Evolutionary conservation across 1,284 basidiomycete species (phyloP).

Genomic region (Tremellales sp.): DNA sequence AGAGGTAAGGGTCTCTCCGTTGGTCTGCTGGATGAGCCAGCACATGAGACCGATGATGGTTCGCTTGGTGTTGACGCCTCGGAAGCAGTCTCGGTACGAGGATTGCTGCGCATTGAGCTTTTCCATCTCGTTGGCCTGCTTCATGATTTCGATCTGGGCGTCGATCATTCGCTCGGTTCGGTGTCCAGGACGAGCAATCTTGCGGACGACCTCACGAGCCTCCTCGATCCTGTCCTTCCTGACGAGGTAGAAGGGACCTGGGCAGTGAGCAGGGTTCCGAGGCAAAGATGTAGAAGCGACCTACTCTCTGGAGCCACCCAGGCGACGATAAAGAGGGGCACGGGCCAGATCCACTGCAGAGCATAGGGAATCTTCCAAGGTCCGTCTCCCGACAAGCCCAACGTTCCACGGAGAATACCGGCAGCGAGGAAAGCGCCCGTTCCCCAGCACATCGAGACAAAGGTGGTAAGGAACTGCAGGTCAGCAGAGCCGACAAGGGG

Average conservation of each 20-base stretch:
- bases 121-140: constrained; percentile 16
- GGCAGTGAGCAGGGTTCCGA: not conserved
- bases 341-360: constrained; percentile 45
- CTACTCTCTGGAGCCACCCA: constrained; percentile 19
- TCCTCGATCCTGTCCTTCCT: constrained; percentile 5
- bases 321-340: constrained; percentile 32
- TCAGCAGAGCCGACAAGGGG: not conserved
- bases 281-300: constrained; percentile 7
- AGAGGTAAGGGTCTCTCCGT: not conserved
- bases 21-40: constrained; percentile 2
- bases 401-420: constrained; percentile 44
- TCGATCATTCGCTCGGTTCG: constrained; percentile 1
- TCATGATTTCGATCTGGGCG: constrained; percentile 3
- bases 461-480: not conserved
- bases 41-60: constrained; percentile 5
- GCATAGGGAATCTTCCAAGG: constrained; percentile 12
- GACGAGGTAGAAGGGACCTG: constrained; percentile 1
- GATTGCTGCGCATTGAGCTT: constrained; percentile 2
- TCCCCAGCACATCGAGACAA: constrained; percentile 51
- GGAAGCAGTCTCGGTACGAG: constrained; percentile 4
- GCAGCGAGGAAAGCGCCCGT: constrained; percentile 44
- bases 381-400: constrained; percentile 30
- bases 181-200: not conserved
- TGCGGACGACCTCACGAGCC: not conserved
- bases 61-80: constrained; percentile 3